Base-by-base conservation (phyloP, 2,329 filamentous ascomycete genomes). In the Penicillium freii region DNA sequence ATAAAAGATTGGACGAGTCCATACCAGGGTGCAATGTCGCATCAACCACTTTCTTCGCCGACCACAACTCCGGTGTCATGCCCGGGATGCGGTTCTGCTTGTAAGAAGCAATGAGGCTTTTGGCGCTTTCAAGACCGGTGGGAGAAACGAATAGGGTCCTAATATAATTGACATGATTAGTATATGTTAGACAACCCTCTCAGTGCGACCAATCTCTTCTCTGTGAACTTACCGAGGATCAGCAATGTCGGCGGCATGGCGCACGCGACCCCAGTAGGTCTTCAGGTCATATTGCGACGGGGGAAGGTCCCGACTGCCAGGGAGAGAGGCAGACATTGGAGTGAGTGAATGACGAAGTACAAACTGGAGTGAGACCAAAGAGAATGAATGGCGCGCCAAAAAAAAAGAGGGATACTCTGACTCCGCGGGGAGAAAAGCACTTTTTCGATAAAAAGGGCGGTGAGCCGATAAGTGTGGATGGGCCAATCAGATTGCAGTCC, bases 31-130 rank as follows among this genome's bases (percentile, higher is more conserved):
- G 94, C 63, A 99, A 78, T 15, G 94, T 99, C 60, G 94, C 93
- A 76, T 99, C 94, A 56, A 97, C 90, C 64, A 96, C 87, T 82
- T 97, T 97, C 84, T 99, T 99, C 44, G 94, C 94, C 62, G 84
- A 81, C 94, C 94, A 99, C 67, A 99, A 79, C 69, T 96, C 90
- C 1, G 91, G 88, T 19, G 88, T 96, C 91, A 97, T 96, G 53
- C 85, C 78, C 66, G 82, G 66, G 59, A 90, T 80, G 75, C 90
- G 85, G 65, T 92, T 92, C 69, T 87, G 86, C 82, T 97, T 97
- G 80, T 97, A 99, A 40, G 87, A 82, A 13, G 88, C 83, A 60
- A 99, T 82, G 67, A 96, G 81, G 60, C 81, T 77, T 80, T 97
- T 97, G 57, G 94, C 92, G 79, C 89, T 80, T 69, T 97, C 91